phyloP scores from a whole-genome alignment of 768 basidiomycete species.

The Kwoniella europaea region DNA sequence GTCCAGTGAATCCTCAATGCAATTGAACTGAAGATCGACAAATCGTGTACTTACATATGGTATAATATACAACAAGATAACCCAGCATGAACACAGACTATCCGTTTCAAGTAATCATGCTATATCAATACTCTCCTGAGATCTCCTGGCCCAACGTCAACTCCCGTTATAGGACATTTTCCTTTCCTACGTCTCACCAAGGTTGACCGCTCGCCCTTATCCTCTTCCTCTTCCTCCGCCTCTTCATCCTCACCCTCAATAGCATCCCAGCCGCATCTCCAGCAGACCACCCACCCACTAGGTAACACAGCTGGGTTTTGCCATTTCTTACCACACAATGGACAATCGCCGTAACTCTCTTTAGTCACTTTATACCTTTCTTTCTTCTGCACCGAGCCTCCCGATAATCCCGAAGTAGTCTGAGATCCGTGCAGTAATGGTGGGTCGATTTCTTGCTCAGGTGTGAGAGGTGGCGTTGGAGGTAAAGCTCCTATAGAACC shows the following conservation, averaged over 20 bases:
- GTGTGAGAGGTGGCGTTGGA: conserved; percentile 33
- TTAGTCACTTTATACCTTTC: conserved; percentile 65
- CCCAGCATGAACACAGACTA: too few relatives aligned
- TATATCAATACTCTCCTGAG: conserved; percentile 83
- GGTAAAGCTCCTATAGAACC: conserved; percentile 27
- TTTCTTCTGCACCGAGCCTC: background rate
- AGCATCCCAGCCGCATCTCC: conserved; percentile 83
- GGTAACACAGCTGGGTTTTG: conserved; percentile 88
- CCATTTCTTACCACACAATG: conserved; percentile 73
- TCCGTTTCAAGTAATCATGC: background rate
- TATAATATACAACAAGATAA: too few relatives aligned
- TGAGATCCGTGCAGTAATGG: background rate
- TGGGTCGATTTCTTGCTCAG: conserved; percentile 7
- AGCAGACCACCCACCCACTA: conserved; percentile 94
- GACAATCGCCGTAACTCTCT: conserved; percentile 78
- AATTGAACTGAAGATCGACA: background rate
- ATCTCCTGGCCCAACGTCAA: conserved; percentile 77
- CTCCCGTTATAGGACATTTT: conserved; percentile 83
- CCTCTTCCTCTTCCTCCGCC: conserved; percentile 6
- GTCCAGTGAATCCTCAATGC: too few relatives aligned
- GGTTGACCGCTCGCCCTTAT: background rate
- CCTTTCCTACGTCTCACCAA: conserved; percentile 59
- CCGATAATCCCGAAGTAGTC: background rate
- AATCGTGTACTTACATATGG: conserved; percentile 4
- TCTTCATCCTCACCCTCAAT: conserved; percentile 64